A percentile compares a stretch with the other conserved stretches of the same genome.
Conservation (phyloP, 2,329 filamentous ascomycete genomes). For the Peltaster fructicola region DNA sequence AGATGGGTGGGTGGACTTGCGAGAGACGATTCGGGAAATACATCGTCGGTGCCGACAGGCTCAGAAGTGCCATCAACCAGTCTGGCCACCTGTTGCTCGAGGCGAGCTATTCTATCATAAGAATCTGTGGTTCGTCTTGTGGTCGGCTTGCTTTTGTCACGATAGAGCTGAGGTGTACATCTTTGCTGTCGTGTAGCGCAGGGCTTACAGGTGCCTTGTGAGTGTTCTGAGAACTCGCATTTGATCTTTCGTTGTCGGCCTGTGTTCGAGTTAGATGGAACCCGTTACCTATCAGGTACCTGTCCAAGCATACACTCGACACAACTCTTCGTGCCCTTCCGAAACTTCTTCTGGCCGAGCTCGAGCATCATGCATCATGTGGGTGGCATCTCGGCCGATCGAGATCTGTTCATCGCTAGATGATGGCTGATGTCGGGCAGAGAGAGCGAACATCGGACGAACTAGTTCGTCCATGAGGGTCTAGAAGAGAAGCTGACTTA, state of each 20-base stretch:
- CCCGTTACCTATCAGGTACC: background rate
- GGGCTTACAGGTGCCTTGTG: slow-evolving; percentile 1
- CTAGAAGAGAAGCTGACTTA: background rate
- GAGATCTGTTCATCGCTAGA: background rate
- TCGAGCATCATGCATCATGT: slow-evolving; percentile 1
- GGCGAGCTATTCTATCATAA: too few relatives aligned
- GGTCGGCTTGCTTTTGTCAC: too few relatives aligned
- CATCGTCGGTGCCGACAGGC: slow-evolving; percentile 1
- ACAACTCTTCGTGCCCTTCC: slow-evolving; percentile 17
- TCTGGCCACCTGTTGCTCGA: too few relatives aligned
- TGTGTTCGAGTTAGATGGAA: background rate
- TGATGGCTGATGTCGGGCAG: background rate
- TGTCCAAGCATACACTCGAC: slow-evolving; percentile 11
- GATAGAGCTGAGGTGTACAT: slow-evolving; percentile 1
- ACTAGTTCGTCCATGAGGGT: slow-evolving; percentile 1
- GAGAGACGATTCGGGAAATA: slow-evolving; percentile 6
- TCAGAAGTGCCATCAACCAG: too few relatives aligned
- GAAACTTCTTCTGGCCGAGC: slow-evolving; percentile 7
- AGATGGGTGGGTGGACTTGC: slow-evolving; percentile 14
- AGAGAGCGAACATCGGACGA: background rate
- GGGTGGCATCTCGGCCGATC: slow-evolving; percentile 1
- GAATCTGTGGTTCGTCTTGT: too few relatives aligned
- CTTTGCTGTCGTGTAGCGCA: slow-evolving; percentile 1
- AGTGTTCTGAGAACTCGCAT: background rate
- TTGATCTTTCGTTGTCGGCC: background rate